phyloP scores from a whole-genome alignment of 2,329 filamentous ascomycete genomes.

The Pseudopyrenochaeta lycopersici region DNA sequence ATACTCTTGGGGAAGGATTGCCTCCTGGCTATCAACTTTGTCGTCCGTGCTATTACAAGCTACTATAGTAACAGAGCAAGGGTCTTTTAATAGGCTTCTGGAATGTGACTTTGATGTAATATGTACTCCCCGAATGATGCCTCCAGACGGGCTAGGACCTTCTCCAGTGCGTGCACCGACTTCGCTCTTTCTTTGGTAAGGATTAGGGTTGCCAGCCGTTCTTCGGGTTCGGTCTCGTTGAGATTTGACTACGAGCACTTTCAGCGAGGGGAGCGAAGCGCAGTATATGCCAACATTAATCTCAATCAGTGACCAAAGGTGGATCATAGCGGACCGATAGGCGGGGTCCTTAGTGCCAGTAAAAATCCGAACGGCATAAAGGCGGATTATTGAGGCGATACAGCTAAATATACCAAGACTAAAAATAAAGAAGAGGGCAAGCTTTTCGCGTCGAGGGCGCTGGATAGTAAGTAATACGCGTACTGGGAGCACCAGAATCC shows the following conservation, averaged over 20 bases:
- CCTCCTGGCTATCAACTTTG: too few relatives aligned
- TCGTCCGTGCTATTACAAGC: too few relatives aligned
- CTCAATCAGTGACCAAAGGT: slow-evolving; percentile 92
- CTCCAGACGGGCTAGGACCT: too few relatives aligned
- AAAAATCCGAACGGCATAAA: slow-evolving; percentile 50
- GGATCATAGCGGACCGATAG: slow-evolving; percentile 78
- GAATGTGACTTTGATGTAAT: too few relatives aligned
- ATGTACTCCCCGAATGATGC: too few relatives aligned
- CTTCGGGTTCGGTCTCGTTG: slow-evolving; percentile 17
- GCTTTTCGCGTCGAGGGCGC: slow-evolving; percentile 82
- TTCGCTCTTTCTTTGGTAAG: too few relatives aligned
- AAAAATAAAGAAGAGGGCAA: slow-evolving; percentile 84
- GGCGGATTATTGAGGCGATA: slow-evolving; percentile 78
- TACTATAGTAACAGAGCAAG: too few relatives aligned
- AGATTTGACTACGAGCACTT: slow-evolving; percentile 66
- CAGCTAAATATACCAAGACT: slow-evolving; percentile 85
- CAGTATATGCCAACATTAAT: slow-evolving; percentile 89
- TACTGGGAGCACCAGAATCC: slow-evolving; percentile 83
- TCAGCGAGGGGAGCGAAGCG: slow-evolving; percentile 86
- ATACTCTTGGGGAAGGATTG: too few relatives aligned
- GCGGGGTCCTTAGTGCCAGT: slow-evolving; percentile 56
- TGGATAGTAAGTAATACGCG: slow-evolving; percentile 85
- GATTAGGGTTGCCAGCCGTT: too few relatives aligned
- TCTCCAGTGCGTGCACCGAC: too few relatives aligned
- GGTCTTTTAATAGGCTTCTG: too few relatives aligned